Base-by-base conservation (phyloP, 768 basidiomycete species). In the Trichaptum fuscoviolaceum region DNA sequence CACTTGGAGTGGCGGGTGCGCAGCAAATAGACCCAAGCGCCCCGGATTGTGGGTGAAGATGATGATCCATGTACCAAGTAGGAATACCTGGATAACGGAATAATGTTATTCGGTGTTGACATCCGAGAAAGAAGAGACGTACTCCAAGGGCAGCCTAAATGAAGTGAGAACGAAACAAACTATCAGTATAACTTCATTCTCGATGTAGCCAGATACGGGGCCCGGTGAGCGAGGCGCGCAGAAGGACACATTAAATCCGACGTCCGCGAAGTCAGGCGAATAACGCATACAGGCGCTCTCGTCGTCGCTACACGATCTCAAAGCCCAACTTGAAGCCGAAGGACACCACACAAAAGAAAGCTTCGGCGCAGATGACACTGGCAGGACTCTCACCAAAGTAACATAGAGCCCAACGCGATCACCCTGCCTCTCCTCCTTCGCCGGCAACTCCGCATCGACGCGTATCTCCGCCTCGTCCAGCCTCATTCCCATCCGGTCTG, bases 1-100 rank as follows among this genome's bases (percentile, higher is more conserved):
- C 34, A 69, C 69, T 36, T 77, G 75, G 64, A 75, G 68, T 1
- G 74, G 71, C 12, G 77, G 77, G 66, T 78, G 77, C 5, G 71
- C 70, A 9, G 75, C 75, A 65, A 78, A 78, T 68, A 72, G 73
- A 1, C 75, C 75, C 18, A 69, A 62, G 15, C 18, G 20, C 35
- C 52, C 57, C 35, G 67, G 67, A 35, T 68, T 23, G 57, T 68
- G 24, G 3, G 30, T 25, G 65, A 77, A 69, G 27, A 72, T 68
- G 26, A 73, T 70, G 6, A 69, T 59, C 74, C 75, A 77, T 7
- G 75, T 73, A 27, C 65, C 62, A 17, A 71, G 63, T 15, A 74
- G 58, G 66, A 75, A 70, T 6, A 71, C 64, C 75, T 76, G 64
- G 24, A 61, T 3, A 24, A 7, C 24, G 3, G 30, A 30, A 30